These are phyloP conservation scores for Sphagnum magellanicum DNA, from an alignment of 228 moss, liverwort and hornwort genomes.

Conservation along the genomic window DNA sequence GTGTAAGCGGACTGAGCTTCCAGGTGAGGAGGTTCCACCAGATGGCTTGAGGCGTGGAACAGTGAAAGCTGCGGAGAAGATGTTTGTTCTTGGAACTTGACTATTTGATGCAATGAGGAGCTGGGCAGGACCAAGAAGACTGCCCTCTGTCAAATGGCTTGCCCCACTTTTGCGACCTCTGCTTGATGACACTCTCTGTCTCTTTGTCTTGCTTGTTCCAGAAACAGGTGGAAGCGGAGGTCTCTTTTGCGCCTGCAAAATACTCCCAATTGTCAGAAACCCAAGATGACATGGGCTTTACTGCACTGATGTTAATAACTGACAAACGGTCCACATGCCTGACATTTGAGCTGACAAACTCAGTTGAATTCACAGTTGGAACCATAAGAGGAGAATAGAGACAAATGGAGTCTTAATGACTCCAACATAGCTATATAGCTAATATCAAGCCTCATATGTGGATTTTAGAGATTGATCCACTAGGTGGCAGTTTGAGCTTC, in stretches of 20 bases:
- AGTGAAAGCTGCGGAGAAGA: neutral
- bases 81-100: slow-evolving; percentile 7
- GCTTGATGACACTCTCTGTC: slow-evolving; percentile 17
- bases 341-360: too few species aligned
- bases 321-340: too few species aligned
- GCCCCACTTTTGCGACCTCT: slow-evolving; percentile 4
- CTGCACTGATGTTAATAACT: too few species aligned
- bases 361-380: too few species aligned
- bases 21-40: neutral
- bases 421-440: too few species aligned
- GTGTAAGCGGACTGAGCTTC: neutral
- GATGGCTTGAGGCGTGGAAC: neutral
- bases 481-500: too few species aligned
- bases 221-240: slow-evolving; percentile 12
- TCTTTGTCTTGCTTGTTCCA: slow-evolving; percentile 33
- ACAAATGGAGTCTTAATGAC: too few species aligned
- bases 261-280: too few species aligned
- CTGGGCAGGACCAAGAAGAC: slow-evolving; percentile 27
- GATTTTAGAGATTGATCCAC: too few species aligned
- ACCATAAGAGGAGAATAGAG: too few species aligned
- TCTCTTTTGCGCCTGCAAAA: slow-evolving; percentile 24
- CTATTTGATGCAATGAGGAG: slow-evolving; percentile 26
- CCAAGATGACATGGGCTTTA: too few species aligned
- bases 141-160: slow-evolving; percentile 10
- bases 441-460: too few species aligned